Conservation (phyloP, 1,139 yeast genomes). For the Candida pseudoviswanathii region DNA sequence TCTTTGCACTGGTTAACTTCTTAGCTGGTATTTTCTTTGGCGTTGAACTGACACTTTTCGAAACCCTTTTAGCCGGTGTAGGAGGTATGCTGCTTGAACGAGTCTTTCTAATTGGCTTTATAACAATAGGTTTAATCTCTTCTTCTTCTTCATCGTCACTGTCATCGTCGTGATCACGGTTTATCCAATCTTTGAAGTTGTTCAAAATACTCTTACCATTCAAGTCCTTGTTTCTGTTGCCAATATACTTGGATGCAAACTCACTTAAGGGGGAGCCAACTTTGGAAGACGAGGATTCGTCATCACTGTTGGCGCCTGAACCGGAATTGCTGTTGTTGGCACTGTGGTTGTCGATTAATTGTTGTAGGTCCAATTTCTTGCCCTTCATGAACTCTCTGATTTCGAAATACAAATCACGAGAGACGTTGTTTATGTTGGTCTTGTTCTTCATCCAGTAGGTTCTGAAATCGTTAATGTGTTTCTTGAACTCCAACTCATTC, state of each 20-base stretch:
- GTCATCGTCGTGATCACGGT: constrained; percentile 20
- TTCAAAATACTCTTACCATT: constrained; percentile 54
- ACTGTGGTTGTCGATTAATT: constrained; percentile 27
- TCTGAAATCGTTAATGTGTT: constrained; percentile 86
- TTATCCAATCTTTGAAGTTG: constrained; percentile 71
- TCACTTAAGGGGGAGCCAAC: constrained; percentile 55
- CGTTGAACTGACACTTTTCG: constrained; percentile 3
- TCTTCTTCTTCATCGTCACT: constrained; percentile 14
- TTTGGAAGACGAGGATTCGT: constrained; percentile 10
- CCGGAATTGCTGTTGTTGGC: constrained; percentile 27
- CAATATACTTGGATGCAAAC: constrained; percentile 63
- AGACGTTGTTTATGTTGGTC: constrained; percentile 67
- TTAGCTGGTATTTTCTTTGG: constrained; percentile 5
- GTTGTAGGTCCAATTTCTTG: constrained; percentile 45
- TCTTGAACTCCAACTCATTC: constrained; percentile 90
- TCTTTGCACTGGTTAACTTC: constrained; percentile 3
- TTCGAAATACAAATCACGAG: constrained; percentile 82
- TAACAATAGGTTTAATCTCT: constrained; percentile 17
- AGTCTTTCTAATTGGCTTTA: constrained; percentile 13
- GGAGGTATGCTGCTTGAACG: constrained; percentile 9
- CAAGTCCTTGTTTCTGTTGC: constrained; percentile 51
- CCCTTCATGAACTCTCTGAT: constrained; percentile 71
- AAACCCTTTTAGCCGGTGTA: constrained; percentile 3
- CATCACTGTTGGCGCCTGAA: constrained; percentile 6
- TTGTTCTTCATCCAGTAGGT: constrained; percentile 79